Evolutionary conservation across 257 asterid genomes (phyloP).

Genomic region (Prunella vulgaris): DNA sequence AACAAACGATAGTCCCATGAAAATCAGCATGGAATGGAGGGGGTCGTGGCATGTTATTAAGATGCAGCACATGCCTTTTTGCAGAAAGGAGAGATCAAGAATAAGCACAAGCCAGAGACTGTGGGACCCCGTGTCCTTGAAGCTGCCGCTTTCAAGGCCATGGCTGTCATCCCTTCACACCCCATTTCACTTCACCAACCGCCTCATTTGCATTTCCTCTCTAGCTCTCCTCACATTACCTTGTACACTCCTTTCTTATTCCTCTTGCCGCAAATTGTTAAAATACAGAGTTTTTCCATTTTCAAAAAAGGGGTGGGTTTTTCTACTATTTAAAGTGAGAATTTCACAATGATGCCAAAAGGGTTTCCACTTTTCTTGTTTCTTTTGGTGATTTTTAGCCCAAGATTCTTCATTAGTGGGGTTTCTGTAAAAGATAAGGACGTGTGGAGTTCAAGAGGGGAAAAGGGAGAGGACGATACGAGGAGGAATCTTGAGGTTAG

Average conservation of each 20-base stretch:
- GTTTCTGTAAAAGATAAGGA: slow-evolving; percentile 41
- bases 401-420: slow-evolving; percentile 14
- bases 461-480: slow-evolving; percentile 13
- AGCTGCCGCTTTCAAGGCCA: slow-evolving; percentile 22
- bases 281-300: not conserved
- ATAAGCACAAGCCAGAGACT: slow-evolving; percentile 12
- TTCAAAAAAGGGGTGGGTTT: not conserved
- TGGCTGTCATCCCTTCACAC: slow-evolving; percentile 29
- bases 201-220: not conserved
- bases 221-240: too few species aligned
- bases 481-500: slow-evolving; percentile 52
- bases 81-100: not conserved
- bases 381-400: slow-evolving; percentile 1
- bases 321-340: not conserved
- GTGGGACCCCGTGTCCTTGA: slow-evolving; percentile 21
- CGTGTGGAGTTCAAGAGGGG: slow-evolving; percentile 47
- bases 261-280: too few species aligned
- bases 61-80: slow-evolving; percentile 17
- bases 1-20: not conserved
- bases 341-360: slow-evolving; percentile 6
- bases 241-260: not conserved
- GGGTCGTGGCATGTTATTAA: not conserved
- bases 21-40: not conserved
- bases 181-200: slow-evolving; percentile 18
- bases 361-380: slow-evolving; percentile 13